Conservation (phyloP, 1,139 yeast genomes). For the Zygosaccharomyces sapae region DNA sequence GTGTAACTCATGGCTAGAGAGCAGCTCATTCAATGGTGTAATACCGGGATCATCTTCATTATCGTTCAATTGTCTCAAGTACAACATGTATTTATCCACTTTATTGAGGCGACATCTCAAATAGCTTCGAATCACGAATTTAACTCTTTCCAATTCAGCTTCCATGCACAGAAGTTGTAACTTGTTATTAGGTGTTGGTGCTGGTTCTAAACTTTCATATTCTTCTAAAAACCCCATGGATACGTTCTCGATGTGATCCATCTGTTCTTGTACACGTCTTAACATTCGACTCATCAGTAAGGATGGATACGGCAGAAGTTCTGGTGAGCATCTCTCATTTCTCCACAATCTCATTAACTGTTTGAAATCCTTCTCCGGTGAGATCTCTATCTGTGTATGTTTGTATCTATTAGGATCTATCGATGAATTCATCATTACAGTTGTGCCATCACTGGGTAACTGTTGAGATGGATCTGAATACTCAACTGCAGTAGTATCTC, state of each 20-base stretch:
- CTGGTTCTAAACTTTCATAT: slow-evolving; percentile 6
- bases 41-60: slow-evolving; percentile 7
- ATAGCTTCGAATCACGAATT: slow-evolving; percentile 73
- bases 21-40: slow-evolving; percentile 24
- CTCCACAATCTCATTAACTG: slow-evolving; percentile 67
- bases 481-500: slow-evolving; percentile 36
- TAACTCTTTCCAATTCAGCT: slow-evolving; percentile 84
- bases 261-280: slow-evolving; percentile 58
- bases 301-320: slow-evolving; percentile 66
- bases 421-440: slow-evolving; percentile 18
- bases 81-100: slow-evolving; percentile 64
- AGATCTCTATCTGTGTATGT: slow-evolving; percentile 6
- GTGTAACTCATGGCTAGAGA: slow-evolving; percentile 58
- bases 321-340: slow-evolving; percentile 82
- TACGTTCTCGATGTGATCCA: slow-evolving; percentile 62
- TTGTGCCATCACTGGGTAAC: slow-evolving; percentile 17
- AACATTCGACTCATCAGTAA: slow-evolving; percentile 55
- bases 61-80: slow-evolving; percentile 39
- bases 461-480: slow-evolving; percentile 11
- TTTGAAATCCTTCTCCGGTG: slow-evolving; percentile 37
- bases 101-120: slow-evolving; percentile 71
- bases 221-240: slow-evolving; percentile 46
- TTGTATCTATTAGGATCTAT: slow-evolving; percentile 11
- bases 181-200: slow-evolving; percentile 45
- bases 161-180: slow-evolving; percentile 79